Evolutionary conservation across 306 rosid species (phyloP).

Genomic region (Vigna angularis): DNA sequence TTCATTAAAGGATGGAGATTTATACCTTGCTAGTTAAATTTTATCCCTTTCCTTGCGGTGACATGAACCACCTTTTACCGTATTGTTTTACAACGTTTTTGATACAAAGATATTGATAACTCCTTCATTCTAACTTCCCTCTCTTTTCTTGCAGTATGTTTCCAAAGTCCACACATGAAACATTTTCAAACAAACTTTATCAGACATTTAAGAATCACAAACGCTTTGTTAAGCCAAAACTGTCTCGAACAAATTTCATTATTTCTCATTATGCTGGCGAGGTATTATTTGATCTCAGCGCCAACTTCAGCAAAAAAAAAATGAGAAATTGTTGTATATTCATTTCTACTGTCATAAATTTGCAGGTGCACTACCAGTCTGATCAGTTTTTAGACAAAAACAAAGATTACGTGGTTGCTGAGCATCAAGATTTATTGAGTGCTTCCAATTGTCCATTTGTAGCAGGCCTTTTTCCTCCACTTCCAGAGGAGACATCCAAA

Average conservation of each 20-base stretch:
- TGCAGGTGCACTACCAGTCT: constrained; percentile 92
- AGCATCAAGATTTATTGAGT: constrained; percentile 92
- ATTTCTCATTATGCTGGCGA: constrained; percentile 98
- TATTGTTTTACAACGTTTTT: constrained; percentile 25
- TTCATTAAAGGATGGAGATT: constrained; percentile 22
- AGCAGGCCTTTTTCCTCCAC: constrained; percentile 97
- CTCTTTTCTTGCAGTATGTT: constrained; percentile 84
- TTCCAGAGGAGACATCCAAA: constrained; percentile 87
- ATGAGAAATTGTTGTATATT: constrained; percentile 34
- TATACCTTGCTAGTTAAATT: constrained; percentile 36
- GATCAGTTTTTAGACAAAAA: constrained; percentile 97
- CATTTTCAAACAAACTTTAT: constrained; percentile 97
- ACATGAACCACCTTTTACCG: constrained; percentile 32
- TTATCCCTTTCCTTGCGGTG: constrained; percentile 37
- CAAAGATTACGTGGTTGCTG: constrained; percentile 98
- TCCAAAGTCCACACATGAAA: constrained; percentile 99
- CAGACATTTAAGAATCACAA: constrained; percentile 90
- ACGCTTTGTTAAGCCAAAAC: constrained; percentile 96
- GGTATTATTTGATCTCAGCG: constrained; percentile 56
- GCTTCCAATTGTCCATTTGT: constrained; percentile 93
- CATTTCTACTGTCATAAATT: constrained; percentile 45
- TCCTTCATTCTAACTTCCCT: constrained; percentile 41
- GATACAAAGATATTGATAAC: constrained; percentile 30
- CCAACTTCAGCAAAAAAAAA: constrained; percentile 32
- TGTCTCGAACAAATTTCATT: constrained; percentile 92